These are phyloP conservation scores for Cenococcum geophilum DNA, from an alignment of 495 filamentous ascomycete genomes.

Conservation along the genomic window DNA sequence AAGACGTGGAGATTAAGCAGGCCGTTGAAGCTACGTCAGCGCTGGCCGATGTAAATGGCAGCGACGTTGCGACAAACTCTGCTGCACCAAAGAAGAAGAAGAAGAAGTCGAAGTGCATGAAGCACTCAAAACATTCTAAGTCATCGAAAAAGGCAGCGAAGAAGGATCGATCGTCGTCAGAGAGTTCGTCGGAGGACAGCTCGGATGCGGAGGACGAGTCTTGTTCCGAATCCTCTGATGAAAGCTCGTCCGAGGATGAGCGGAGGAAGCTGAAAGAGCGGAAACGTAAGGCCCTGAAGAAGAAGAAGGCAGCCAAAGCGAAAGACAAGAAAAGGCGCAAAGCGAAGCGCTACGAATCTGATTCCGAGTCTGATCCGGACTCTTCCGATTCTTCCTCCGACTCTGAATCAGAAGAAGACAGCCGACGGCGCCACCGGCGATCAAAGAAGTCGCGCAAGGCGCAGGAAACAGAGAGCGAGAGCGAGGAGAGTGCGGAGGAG, in stretches of 20 bases:
- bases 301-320: slow-evolving; percentile 18
- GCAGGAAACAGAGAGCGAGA: slow-evolving; percentile 6
- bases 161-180: slow-evolving; percentile 29
- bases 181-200: slow-evolving; percentile 5
- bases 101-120: slow-evolving; percentile 34
- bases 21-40: not conserved
- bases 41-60: slow-evolving; percentile 1
- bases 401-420: slow-evolving; percentile 14
- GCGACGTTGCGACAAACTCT: slow-evolving; percentile 14
- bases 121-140: slow-evolving; percentile 15
- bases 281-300: slow-evolving; percentile 11
- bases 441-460: slow-evolving; percentile 4
- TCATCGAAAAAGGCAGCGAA: slow-evolving; percentile 19
- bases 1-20: slow-evolving; percentile 1
- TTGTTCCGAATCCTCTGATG: not conserved
- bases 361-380: slow-evolving; percentile 3
- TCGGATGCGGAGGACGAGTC: not conserved
- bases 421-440: not conserved
- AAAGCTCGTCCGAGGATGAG: slow-evolving; percentile 6
- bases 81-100: slow-evolving; percentile 23
- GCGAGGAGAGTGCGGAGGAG: slow-evolving; percentile 8
- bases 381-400: slow-evolving; percentile 16
- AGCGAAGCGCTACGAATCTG: slow-evolving; percentile 7
- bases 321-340: slow-evolving; percentile 24
- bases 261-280: slow-evolving; percentile 2